Conservation (phyloP, 371 early-diverging fungal species). For the Mucor plumbeus region DNA sequence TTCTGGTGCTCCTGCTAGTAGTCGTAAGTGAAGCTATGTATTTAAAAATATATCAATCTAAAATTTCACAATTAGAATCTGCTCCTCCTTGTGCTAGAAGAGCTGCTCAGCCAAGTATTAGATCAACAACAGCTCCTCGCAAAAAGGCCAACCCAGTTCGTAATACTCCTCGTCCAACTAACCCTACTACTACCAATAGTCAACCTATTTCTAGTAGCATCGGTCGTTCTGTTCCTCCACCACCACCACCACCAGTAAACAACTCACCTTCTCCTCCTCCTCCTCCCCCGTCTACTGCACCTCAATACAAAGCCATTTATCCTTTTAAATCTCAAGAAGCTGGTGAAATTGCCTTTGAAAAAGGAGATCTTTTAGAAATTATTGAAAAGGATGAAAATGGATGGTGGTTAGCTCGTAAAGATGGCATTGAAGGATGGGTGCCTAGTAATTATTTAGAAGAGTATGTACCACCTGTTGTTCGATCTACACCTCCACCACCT, state of each 20-base stretch:
- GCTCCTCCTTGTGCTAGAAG: conserved; percentile 67
- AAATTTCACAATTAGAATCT: conserved; percentile 38
- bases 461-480: conserved; percentile 37
- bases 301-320: conserved; percentile 77
- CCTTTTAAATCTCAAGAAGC: conserved; percentile 69
- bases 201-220: conserved; percentile 20
- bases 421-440: conserved; percentile 83
- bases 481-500: conserved; percentile 49
- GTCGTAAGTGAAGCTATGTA: conserved; percentile 38
- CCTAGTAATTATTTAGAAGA: conserved; percentile 85
- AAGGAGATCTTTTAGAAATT: conserved; percentile 75
- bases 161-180: background rate
- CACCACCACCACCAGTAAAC: conserved; percentile 13
- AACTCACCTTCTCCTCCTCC: conserved; percentile 60
- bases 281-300: conserved; percentile 58
- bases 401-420: conserved; percentile 84
- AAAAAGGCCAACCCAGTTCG: conserved; percentile 42
- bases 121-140: conserved; percentile 45
- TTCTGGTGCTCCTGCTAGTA: conserved; percentile 73
- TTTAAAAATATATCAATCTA: background rate
- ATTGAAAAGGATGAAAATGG: conserved; percentile 82
- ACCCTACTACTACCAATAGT: background rate
- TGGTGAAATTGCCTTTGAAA: conserved; percentile 74
- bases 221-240: conserved; percentile 23
- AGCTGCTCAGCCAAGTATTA: conserved; percentile 35